Base-by-base conservation (phyloP, 2,329 filamentous ascomycete species). In the Colletotrichum chrysophilum region DNA sequence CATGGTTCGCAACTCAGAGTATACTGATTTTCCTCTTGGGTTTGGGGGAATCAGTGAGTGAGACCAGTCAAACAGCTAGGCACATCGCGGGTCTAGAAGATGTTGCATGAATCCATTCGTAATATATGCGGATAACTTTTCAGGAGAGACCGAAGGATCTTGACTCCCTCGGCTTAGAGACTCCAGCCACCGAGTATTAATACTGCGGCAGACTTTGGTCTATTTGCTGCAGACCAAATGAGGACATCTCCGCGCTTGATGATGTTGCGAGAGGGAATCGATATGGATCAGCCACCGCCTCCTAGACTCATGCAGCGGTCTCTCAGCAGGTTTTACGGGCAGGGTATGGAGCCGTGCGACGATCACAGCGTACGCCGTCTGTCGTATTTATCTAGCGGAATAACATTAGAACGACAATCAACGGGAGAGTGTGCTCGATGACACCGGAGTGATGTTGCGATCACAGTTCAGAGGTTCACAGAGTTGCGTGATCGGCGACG, bases 341-440 rank as follows among this genome's bases (percentile, higher is more conserved):
- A 48, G 6, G 6, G 2, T 3, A 52, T 52, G 6, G 0, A 21
- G 4, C 2, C 2, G 12, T 21, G n/a, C 8, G 43, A 52, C n/a
- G 43, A 52, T 7, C 0, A 52, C 0, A 52, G n/a, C 4, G 5
- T 6, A 0, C 0, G 38, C 5, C 38, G 1, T n/a, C 0, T 48
- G 0, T 7, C n/a, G 2, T 52, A 1, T 52, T 13, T 52, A 0
- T 52, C 10, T 14, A 1, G 3, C 2, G 43, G n/a, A 21, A 52
- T 21, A 38, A 14, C 4, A 4, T 38, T 4, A 38, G 36, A 38
- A 38, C 2, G 26, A 26, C 26, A 26, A 26, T 26, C 26, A 26
- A 26, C 5, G 26, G 5, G 26, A 26, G 26, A 26, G 26, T 26
- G 26, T n/a, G 43, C 3, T 18, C 12, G 3, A 4, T 13, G 43